Percentiles rank a stretch among this genome's conserved stretches.
Conservation (phyloP, 2,329 filamentous ascomycete genomes). For the Cladosporium colombiae region DNA sequence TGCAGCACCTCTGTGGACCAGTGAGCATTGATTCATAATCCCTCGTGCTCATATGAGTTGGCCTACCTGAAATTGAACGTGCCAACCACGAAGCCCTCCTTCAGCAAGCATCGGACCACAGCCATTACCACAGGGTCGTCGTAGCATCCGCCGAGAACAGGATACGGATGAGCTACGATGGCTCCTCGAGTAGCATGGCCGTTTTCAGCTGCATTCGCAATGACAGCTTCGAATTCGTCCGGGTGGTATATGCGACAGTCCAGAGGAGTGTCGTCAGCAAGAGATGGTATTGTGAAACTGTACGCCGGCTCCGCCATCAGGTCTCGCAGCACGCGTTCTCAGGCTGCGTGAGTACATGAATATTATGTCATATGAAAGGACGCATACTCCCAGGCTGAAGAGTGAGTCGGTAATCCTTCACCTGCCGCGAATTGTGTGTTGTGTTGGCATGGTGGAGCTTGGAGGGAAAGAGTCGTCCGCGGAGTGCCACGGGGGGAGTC, state of each 20-base stretch:
- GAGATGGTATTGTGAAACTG: slow-evolving; percentile 77
- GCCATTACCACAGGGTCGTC: slow-evolving; percentile 79
- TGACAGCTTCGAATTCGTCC: slow-evolving; percentile 4
- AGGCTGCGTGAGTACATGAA: not conserved
- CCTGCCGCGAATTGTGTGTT: not conserved
- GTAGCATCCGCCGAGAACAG: slow-evolving; percentile 78
- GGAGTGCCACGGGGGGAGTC: not conserved
- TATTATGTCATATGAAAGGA: not conserved
- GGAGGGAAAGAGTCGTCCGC: not conserved
- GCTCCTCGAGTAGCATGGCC: slow-evolving; percentile 45
- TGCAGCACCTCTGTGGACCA: slow-evolving; percentile 66
- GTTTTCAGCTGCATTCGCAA: not conserved
- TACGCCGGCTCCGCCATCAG: slow-evolving; percentile 15
- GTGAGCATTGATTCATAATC: slow-evolving; percentile 22
- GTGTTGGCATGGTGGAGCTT: not conserved
- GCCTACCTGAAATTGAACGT: slow-evolving; percentile 89
- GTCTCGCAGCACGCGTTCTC: not conserved
- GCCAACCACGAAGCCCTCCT: slow-evolving; percentile 70
- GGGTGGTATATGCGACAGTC: slow-evolving; percentile 80
- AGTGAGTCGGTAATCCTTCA: not conserved
- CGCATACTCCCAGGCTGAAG: not conserved
- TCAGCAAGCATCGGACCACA: slow-evolving; percentile 64
- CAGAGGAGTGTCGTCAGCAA: slow-evolving; percentile 74
- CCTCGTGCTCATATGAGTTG: not conserved
- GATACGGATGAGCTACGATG: slow-evolving; percentile 87